Evolutionary conservation across 2,329 filamentous ascomycete genomes (phyloP), one percentile per base, ranked within the genome.

Genomic region (Epichloe elymi): DNA sequence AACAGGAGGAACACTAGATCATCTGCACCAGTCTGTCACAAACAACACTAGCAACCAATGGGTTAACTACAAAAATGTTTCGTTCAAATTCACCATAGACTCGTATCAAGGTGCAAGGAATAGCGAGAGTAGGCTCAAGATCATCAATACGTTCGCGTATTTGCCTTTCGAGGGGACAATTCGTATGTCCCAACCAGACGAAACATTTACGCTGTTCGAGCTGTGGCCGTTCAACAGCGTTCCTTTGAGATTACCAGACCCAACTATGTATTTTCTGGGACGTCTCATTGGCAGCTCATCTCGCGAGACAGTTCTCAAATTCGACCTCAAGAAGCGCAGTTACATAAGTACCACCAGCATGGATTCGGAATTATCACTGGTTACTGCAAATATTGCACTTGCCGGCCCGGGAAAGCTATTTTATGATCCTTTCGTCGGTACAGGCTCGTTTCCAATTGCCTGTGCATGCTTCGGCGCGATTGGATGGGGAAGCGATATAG

Each of bases 311-410:
- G 75, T 87, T 35, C 72, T 78, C 37, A 85, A 77, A 23, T 94
- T 90, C 61, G 89, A 95, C 64, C 75, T 98, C 20, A 98, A 98
- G 74, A 95, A 95, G 68, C 75, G 93, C 30, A 77, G 78, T 39
- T 98, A 98, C 64, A 97, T 98, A 60, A 88, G 86, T 58, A 97
- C 91, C 0, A 98, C 93, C 0, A 93, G 87, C 44, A 97, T 98
- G 93, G 93, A 98, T 64, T 86, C 91, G 0, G 93, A 97, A 65
- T 75, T 98, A 42, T 87, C 89, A 12, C 76, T 98, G 1, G 73
- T 98, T 20, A 96, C 90, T 0, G 93, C 91, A 2, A 98, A 97
- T 62, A 82, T 98, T 58, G 87, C 88, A 0, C 79, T 87, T 14
- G 89, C 89, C 0, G 83, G 73, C 0, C 86, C 89, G 0, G 91